These are phyloP conservation scores for Nectriaceae sp. DNA, from an alignment of 2,329 filamentous ascomycete species.

Conservation along the genomic window DNA sequence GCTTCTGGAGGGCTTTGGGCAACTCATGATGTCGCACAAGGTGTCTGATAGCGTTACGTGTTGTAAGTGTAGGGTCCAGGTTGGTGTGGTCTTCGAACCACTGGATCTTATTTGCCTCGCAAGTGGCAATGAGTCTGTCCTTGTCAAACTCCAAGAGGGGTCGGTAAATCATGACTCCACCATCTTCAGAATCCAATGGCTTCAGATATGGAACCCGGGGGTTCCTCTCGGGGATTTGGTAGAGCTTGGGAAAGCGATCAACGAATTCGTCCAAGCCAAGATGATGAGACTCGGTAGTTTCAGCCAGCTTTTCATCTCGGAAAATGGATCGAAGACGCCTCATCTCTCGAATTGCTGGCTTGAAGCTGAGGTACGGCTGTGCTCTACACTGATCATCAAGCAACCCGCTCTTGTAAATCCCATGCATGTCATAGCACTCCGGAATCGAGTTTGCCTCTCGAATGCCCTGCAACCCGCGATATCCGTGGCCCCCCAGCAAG, in stretches of 20 bases:
- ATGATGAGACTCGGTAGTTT: constrained; percentile 18
- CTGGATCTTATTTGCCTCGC: constrained; percentile 62
- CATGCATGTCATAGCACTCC: constrained; percentile 76
- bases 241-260: constrained; percentile 30
- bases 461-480: constrained; percentile 75
- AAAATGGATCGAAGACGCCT: constrained; percentile 31
- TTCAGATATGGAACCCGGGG: constrained; percentile 34
- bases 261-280: constrained; percentile 23
- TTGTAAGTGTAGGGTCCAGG: constrained; percentile 71
- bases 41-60: constrained; percentile 78
- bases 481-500: constrained; percentile 65
- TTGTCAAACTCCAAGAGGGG: constrained; percentile 74
- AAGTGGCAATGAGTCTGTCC: constrained; percentile 72
- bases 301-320: constrained; percentile 28
- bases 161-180: constrained; percentile 67
- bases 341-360: constrained; percentile 32
- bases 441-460: constrained; percentile 68
- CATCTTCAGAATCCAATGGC: constrained; percentile 54
- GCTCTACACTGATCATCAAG: constrained; percentile 45
- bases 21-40: constrained; percentile 60
- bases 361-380: constrained; percentile 42
- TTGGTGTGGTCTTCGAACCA: constrained; percentile 93
- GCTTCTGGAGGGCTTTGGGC: constrained; percentile 69
- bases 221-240: constrained; percentile 12
- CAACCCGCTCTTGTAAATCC: constrained; percentile 67